Conservation (phyloP, 805 yeast species). For the Candida caryicola region DNA sequence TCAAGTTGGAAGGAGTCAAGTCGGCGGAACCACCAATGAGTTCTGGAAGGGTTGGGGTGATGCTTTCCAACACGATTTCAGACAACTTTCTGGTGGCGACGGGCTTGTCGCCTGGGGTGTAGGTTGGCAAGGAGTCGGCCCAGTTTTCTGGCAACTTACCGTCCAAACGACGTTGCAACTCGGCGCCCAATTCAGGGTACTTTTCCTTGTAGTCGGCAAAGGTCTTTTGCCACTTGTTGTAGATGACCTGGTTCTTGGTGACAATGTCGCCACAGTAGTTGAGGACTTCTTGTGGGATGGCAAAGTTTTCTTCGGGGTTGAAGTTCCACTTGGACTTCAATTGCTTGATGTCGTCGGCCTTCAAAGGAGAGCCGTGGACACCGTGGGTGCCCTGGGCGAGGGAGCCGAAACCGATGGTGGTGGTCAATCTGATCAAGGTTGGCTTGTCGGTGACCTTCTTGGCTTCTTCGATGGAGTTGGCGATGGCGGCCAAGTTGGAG, state of each 20-base stretch:
- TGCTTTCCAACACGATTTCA: constrained; percentile 66
- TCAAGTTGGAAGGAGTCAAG: constrained; percentile 93
- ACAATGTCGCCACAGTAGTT: constrained; percentile 60
- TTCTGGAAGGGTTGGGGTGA: constrained; percentile 74
- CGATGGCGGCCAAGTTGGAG: constrained; percentile 67
- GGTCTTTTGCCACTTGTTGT: constrained; percentile 71
- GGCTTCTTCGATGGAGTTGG: constrained; percentile 76
- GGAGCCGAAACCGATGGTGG: constrained; percentile 95
- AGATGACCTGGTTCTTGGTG: constrained; percentile 61
- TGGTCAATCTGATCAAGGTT: constrained; percentile 80
- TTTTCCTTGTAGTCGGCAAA: constrained; percentile 59
- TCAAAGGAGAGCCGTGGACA: constrained; percentile 96
- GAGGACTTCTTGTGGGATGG: constrained; percentile 79
- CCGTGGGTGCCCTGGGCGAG: constrained; percentile 77
- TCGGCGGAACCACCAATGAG: constrained; percentile 98
- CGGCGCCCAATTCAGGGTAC: constrained; percentile 78
- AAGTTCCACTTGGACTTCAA: constrained; percentile 82
- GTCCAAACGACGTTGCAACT: constrained; percentile 71
- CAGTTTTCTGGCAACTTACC: constrained; percentile 81
- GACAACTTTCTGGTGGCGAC: constrained; percentile 94
- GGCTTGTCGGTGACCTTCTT: constrained; percentile 80
- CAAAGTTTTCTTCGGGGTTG: constrained; percentile 78
- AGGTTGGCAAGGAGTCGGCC: constrained; percentile 74
- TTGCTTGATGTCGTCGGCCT: constrained; percentile 87
- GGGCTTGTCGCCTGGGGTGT: constrained; percentile 73